These are phyloP conservation scores for Podospora anserina DNA, from an alignment of 495 filamentous ascomycete species.

Conservation along the genomic window DNA sequence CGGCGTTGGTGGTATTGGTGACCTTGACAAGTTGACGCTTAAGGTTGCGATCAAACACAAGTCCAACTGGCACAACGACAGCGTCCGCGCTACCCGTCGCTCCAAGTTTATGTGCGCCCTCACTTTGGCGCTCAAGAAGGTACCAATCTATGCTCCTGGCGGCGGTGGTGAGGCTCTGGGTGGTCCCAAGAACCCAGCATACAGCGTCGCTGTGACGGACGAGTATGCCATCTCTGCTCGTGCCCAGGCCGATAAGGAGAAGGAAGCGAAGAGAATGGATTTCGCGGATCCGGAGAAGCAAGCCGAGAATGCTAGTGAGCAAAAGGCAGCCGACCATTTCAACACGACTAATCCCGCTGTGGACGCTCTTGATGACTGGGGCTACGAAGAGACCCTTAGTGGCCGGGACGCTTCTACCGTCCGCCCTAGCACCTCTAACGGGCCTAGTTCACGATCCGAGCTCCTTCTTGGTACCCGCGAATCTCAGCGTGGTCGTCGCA, in stretches of 20 bases:
- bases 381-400: constrained; percentile 38
- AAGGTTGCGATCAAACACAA: constrained; percentile 85
- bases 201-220: constrained; percentile 69
- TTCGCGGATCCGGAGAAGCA: constrained; percentile 21
- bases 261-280: constrained; percentile 61
- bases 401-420: constrained; percentile 31
- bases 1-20: constrained; percentile 71
- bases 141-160: constrained; percentile 83
- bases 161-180: constrained; percentile 66
- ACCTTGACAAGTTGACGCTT: constrained; percentile 84
- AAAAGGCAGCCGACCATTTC: constrained; percentile 38
- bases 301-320: constrained; percentile 23
- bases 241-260: constrained; percentile 57
- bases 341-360: constrained; percentile 37
- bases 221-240: constrained; percentile 58
- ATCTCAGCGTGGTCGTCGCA: constrained; percentile 47
- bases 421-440: constrained; percentile 29
- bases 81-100: constrained; percentile 73
- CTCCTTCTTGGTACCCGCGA: constrained; percentile 30
- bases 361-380: constrained; percentile 42
- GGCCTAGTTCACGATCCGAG: constrained; percentile 23
- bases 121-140: constrained; percentile 75
- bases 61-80: constrained; percentile 94
- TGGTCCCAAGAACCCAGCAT: constrained; percentile 64
- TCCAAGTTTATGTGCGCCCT: constrained; percentile 97